Conservation (phyloP, 2,329 filamentous ascomycete species). For the Thielaviopsis euricoi region DNA sequence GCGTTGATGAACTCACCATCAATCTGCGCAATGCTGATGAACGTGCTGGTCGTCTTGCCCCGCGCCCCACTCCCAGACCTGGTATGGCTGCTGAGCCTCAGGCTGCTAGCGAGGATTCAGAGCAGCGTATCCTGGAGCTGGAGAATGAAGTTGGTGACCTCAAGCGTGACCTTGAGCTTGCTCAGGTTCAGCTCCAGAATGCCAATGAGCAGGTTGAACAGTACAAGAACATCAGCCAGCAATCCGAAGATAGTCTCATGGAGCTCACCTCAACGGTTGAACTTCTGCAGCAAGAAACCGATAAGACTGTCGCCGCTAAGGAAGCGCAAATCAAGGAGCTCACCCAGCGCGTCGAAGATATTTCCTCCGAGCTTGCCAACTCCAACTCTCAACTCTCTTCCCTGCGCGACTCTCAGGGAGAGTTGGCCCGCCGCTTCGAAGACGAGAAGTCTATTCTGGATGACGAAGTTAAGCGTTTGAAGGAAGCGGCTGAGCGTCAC, state of each 20-base stretch:
- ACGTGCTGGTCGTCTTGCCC: slow-evolving; percentile 63
- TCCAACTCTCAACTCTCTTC: slow-evolving; percentile 70
- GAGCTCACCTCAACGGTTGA: slow-evolving; percentile 67
- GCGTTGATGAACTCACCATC: slow-evolving; percentile 76
- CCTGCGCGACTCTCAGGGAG: slow-evolving; percentile 64
- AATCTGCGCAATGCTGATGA: slow-evolving; percentile 84
- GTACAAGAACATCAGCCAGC: slow-evolving; percentile 76
- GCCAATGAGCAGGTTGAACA: slow-evolving; percentile 68
- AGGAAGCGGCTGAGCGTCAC: slow-evolving; percentile 69
- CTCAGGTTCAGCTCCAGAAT: slow-evolving; percentile 64
- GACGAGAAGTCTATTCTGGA: slow-evolving; percentile 72
- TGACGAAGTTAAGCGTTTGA: slow-evolving; percentile 62
- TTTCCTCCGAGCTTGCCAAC: slow-evolving; percentile 63
- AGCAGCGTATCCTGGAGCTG: slow-evolving; percentile 61
- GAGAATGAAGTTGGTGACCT: slow-evolving; percentile 71
- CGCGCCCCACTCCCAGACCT: slow-evolving; percentile 52
- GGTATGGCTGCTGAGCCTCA: slow-evolving; percentile 24
- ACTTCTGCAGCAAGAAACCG: slow-evolving; percentile 75
- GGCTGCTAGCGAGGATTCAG: slow-evolving; percentile 31
- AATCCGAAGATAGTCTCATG: slow-evolving; percentile 72
- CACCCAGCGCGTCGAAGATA: slow-evolving; percentile 66
- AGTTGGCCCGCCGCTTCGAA: slow-evolving; percentile 52
- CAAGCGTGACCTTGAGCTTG: slow-evolving; percentile 70
- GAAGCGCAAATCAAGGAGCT: slow-evolving; percentile 66
- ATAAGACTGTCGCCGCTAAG: slow-evolving; percentile 58